Base-by-base conservation (phyloP, 257 asterid genomes). In the Solanum chilense region DNA sequence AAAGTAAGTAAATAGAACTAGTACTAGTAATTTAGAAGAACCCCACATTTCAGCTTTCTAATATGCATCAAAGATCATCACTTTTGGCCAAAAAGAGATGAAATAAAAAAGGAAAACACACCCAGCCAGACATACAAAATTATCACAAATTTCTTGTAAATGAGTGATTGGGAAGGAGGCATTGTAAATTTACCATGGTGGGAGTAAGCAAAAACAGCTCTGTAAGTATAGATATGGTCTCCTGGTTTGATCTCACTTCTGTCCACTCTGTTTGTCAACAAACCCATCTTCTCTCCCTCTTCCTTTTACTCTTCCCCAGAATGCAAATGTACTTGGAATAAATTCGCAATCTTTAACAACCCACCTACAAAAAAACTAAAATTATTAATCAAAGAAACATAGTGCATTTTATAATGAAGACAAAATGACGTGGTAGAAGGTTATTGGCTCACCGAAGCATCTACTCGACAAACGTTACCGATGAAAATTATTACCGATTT, bases 221-320 rank as follows among this genome's bases (percentile, higher is more conserved):
- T 91, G 90, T 95, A 95, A 82, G 96, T 94, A 89, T 94, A 95
- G 94, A 95, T 94, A 85, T 93, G 98, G 89, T 93, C 99, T 64
- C 98, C 98, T 41, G 98, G 88, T 84, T 90, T 94, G 89, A 96
- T 92, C 89, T 92, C 93, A 87, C 88, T 90, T 85, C 92, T 89
- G 86, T 92, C 95, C 89, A 93, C 98, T 90, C 97, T 92, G 92
- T 95, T 95, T 60, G 96, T 80, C 44, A 95, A 91, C 88, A 95
- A 91, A 78, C 99, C 98, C 99, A 96, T 96, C 39, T 88, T 66
- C n/a, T 62, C 70, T 81, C 45, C 66, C 66, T 58, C 66, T 58
- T 58, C 66, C 66, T 58, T 58, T 20, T 58, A 58, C 66, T 58
- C 66, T n/a, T 58, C 66, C 66, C 66, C 85, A 58, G 11, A 82